phyloP scores from a whole-genome alignment of 257 asterid species.

The Rauvolfia tetraphylla region DNA sequence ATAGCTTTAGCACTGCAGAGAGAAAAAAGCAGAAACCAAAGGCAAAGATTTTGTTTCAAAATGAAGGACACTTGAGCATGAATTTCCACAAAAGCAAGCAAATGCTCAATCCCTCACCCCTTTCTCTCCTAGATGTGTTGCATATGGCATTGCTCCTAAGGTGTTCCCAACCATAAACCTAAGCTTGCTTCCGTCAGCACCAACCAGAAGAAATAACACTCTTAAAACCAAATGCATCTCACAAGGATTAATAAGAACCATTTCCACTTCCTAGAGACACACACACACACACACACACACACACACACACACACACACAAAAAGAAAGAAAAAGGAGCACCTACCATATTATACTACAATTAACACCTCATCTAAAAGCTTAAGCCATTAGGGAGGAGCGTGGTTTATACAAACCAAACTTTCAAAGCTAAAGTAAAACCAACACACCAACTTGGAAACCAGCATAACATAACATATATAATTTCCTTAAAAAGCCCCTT shows the following conservation, averaged over 20 bases:
- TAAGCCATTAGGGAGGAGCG: background rate
- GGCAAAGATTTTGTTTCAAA: background rate
- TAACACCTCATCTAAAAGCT: background rate
- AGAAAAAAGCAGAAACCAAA: background rate
- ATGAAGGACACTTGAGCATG: background rate
- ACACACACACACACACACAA: too few relatives aligned
- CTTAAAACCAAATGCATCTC: slow-evolving; percentile 1
- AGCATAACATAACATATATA: background rate
- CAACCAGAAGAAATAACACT: background rate
- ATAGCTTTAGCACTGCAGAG: background rate
- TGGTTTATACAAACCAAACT: background rate
- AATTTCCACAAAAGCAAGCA: background rate
- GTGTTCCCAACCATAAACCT: background rate
- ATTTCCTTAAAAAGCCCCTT: background rate
- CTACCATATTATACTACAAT: background rate
- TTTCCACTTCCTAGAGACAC: background rate
- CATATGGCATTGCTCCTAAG: background rate
- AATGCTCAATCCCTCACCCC: background rate
- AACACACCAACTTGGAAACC: background rate
- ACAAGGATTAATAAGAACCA: background rate
- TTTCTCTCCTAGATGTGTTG: background rate
- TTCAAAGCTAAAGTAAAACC: background rate
- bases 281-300: too few relatives aligned
- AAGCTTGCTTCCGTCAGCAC: background rate
- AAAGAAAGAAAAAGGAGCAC: background rate